These are phyloP conservation scores for Aplosporella prunicola DNA, from an alignment of 2,329 filamentous ascomycete species.

Conservation along the genomic window DNA sequence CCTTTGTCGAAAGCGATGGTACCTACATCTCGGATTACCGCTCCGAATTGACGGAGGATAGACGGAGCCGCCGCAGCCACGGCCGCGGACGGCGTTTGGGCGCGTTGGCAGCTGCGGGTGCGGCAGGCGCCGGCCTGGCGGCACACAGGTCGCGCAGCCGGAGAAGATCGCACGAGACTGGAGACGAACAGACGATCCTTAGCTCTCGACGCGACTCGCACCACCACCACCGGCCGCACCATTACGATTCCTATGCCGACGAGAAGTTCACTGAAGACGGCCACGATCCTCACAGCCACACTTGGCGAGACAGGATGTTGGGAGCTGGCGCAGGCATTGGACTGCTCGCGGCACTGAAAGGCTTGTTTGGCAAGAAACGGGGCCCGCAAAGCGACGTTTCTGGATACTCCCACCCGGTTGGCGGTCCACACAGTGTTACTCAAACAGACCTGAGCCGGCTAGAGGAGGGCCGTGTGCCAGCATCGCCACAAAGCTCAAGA, in stretches of 20 bases:
- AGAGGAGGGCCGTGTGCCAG: conserved; percentile 46
- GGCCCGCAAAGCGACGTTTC: conserved; percentile 45
- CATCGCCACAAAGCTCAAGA: conserved; percentile 30
- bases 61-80: conserved; percentile 24
- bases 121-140: conserved; percentile 49
- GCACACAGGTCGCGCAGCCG: conserved; percentile 35
- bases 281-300: conserved; percentile 18
- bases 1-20: conserved; percentile 47
- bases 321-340: conserved; percentile 34
- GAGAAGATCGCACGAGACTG: conserved; percentile 23
- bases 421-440: conserved; percentile 37
- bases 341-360: conserved; percentile 37
- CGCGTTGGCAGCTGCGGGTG: conserved; percentile 44
- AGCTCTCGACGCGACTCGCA: conserved; percentile 26
- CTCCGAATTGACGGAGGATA: conserved; percentile 42
- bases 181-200: conserved; percentile 21
- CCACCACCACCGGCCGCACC: conserved; percentile 12
- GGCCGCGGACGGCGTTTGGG: conserved; percentile 33
- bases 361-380: conserved; percentile 46
- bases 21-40: conserved; percentile 47
- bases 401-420: conserved; percentile 42
- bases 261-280: conserved; percentile 33
- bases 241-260: conserved; percentile 26
- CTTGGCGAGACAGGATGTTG: conserved; percentile 38
- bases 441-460: conserved; percentile 39